A percentile compares a stretch with the other conserved stretches of the same genome.
These are phyloP conservation scores for Calonectria multiphialidica DNA, from an alignment of 2,329 filamentous ascomycete genomes.

Conservation along the genomic window DNA sequence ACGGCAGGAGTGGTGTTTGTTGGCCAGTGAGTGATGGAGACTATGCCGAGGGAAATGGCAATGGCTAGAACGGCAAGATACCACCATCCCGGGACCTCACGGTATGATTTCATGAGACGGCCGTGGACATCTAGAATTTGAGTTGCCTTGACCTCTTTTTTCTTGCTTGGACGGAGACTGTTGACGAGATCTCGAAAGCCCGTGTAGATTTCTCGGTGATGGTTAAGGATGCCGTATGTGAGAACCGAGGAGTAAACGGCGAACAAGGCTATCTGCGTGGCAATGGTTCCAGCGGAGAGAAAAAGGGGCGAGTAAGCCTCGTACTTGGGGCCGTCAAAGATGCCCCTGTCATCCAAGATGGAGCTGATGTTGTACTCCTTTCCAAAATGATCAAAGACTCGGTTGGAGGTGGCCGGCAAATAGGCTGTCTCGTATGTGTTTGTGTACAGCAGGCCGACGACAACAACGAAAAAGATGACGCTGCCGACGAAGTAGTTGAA, in stretches of 20 bases:
- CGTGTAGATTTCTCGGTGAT: constrained; percentile 52
- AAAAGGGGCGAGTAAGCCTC: constrained; percentile 56
- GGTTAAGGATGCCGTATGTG: constrained; percentile 54
- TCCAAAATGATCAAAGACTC: constrained; percentile 54
- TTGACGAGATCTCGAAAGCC: constrained; percentile 50
- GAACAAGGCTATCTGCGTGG: constrained; percentile 57
- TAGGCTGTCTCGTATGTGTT: constrained; percentile 51
- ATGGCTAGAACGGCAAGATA: constrained; percentile 50
- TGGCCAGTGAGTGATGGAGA: constrained; percentile 52
- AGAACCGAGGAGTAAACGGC: constrained; percentile 54
- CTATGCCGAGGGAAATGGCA: constrained; percentile 51
- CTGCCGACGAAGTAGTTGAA: constrained; percentile 50
- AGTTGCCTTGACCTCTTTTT: constrained; percentile 33
- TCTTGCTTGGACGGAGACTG: constrained; percentile 43
- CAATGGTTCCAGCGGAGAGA: constrained; percentile 51
- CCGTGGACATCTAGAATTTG: constrained; percentile 55
- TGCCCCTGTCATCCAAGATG: constrained; percentile 48
- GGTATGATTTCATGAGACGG: constrained; percentile 60
- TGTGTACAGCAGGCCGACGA: constrained; percentile 48
- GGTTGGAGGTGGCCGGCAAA: constrained; percentile 55
- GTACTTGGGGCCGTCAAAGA: constrained; percentile 55
- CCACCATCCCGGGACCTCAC: constrained; percentile 62
- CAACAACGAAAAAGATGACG: constrained; percentile 44
- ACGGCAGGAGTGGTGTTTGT: constrained; percentile 57
- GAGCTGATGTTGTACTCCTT: constrained; percentile 54